Evolutionary conservation across 257 asterid species (phyloP), one percentile per base, ranked within the genome.

Genomic region (Euphrasia confusa): DNA sequence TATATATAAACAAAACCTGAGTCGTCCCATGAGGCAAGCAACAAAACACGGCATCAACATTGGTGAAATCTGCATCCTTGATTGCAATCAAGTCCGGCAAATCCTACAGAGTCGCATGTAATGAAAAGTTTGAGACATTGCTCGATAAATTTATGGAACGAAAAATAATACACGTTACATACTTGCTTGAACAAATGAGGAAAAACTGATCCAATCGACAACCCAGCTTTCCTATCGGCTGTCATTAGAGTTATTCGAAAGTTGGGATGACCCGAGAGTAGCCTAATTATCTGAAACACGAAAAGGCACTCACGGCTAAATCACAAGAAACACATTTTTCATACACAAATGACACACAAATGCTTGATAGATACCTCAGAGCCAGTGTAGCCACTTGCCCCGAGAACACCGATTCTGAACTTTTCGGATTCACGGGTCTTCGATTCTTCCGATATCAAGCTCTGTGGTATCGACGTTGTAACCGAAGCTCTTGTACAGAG

Each of bases 1-100:
- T 53, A 42, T 5, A 58, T 55, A 8, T 4, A 28, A 72, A 44
- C 67, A 49, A 54, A 58, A 91, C 98, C 95, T 91, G 98, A 58
- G 96, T 86, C 53, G 96, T 88, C 70, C 98, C 98, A 73, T 91
- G 98, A 12, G 98, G 98, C 82, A 91, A 86, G 75, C 96, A 91
- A 73, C 98, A 91, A 76, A 91, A 86, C 39, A 91, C 82, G 35
- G 96, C 98, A 88, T 91, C 98, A 33, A 91, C 92, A 69, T 48
- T 57, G 40, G 89, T 79, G 73, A 88, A 91, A 68, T 91, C 87
- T 0, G 98, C 96, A 78, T 91, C 98, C 66, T 82, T 84, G 61
- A 88, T 87, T 66, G 95, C 87, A 66, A 91, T 79, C 94, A 91
- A 62, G 78, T 79, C 78, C 8, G 98, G 96, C 77, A 91, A 85